These are phyloP conservation scores for Pseudoperonospora humuli DNA, from an alignment of 352 stramenopile species.

Conservation along the genomic window DNA sequence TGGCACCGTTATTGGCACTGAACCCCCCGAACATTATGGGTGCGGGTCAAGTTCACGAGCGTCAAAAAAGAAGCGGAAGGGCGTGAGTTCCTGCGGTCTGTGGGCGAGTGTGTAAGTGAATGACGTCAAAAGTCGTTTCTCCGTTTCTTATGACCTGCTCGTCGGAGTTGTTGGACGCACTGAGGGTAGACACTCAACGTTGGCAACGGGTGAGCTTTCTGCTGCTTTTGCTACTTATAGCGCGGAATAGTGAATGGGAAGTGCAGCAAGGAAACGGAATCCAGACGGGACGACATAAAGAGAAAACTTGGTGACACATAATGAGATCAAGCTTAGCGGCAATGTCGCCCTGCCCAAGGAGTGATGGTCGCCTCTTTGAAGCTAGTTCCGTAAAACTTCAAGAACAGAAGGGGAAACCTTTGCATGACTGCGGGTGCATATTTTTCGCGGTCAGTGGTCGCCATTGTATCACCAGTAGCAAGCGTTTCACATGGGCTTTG, in stretches of 20 bases:
- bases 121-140: slow-evolving; percentile 25
- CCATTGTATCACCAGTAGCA: background rate
- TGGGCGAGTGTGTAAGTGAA: slow-evolving; percentile 24
- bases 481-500: slow-evolving; percentile 5
- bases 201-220: slow-evolving; percentile 7
- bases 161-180: background rate
- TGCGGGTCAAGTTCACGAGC: no score
- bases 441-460: background rate
- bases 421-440: slow-evolving; percentile 1
- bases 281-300: slow-evolving; percentile 4
- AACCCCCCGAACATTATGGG: slow-evolving; percentile 21
- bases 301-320: slow-evolving; percentile 9
- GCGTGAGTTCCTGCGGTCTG: slow-evolving; percentile 11
- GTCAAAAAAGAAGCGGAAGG: slow-evolving; percentile 3
- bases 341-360: slow-evolving; percentile 16
- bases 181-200: background rate
- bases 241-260: slow-evolving; percentile 26
- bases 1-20: slow-evolving; percentile 5
- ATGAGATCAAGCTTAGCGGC: background rate
- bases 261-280: slow-evolving; percentile 9
- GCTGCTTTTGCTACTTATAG: slow-evolving; percentile 27
- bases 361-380: slow-evolving; percentile 18
- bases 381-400: slow-evolving; percentile 25
- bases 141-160: slow-evolving; percentile 11
- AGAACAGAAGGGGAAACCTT: slow-evolving; percentile 8